These are phyloP conservation scores for Trichoderma gracile DNA, from an alignment of 2,329 filamentous ascomycete species.

Conservation along the genomic window DNA sequence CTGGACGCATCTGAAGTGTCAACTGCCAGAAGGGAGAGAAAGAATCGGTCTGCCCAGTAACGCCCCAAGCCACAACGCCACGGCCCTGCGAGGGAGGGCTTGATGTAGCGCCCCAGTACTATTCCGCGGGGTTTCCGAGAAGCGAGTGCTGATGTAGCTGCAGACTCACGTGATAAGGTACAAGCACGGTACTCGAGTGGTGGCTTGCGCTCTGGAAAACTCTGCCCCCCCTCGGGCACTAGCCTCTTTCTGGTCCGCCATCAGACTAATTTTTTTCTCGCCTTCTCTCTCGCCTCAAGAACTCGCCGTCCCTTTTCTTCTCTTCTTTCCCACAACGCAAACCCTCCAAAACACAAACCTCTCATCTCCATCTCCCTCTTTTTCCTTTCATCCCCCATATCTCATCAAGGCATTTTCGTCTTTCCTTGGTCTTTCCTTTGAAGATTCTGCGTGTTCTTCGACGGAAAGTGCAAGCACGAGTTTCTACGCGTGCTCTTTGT, in stretches of 20 bases:
- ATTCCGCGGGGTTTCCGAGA: background rate
- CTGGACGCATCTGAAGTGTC: background rate
- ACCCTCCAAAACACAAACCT: conserved; percentile 38
- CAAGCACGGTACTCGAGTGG: conserved; percentile 7
- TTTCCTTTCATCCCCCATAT: conserved; percentile 34
- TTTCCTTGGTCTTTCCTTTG: conserved; percentile 51
- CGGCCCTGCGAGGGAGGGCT: conserved; percentile 6
- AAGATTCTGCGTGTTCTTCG: conserved; percentile 49
- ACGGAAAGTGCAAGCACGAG: conserved; percentile 41
- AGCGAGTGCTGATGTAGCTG: background rate
- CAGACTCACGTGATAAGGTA: conserved; percentile 6
- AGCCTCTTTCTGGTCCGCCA: conserved; percentile 35
- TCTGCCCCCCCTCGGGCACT: conserved; percentile 33
- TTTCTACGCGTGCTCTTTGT: conserved; percentile 34
- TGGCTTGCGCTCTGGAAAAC: conserved; percentile 27
- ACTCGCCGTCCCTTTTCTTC: conserved; percentile 32
- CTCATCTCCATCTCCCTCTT: conserved; percentile 37
- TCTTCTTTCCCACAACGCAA: conserved; percentile 32
- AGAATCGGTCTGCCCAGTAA: conserved; percentile 21
- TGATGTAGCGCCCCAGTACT: conserved; percentile 3
- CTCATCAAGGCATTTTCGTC: conserved; percentile 38
- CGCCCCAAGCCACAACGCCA: conserved; percentile 26
- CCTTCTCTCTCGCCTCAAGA: conserved; percentile 27
- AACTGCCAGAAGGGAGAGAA: conserved; percentile 11
- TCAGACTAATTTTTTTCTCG: conserved; percentile 28